Percentiles rank a stretch among this genome's conserved stretches.
Conservation (phyloP, 164 flowering plant genomes). For the Nymphaea colorata region DNA sequence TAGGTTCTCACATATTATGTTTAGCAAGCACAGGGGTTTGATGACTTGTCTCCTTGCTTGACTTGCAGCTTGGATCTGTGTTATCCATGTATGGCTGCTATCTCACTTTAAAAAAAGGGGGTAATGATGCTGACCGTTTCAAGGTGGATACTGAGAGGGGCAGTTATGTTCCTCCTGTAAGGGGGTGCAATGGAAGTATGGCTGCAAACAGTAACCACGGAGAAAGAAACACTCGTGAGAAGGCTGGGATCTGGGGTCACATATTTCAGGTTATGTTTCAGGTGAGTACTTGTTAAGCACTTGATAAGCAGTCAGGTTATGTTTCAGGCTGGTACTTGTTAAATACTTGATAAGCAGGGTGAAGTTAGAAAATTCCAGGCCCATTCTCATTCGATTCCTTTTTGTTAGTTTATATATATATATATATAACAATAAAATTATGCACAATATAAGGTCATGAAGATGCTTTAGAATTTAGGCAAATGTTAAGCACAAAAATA, state of each 20-base stretch:
- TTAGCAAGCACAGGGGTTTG: not conserved
- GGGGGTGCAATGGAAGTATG: not conserved
- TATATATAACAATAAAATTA: too few species aligned
- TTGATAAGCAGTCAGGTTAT: too few species aligned
- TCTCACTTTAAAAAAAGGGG: not conserved
- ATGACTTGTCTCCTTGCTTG: not conserved
- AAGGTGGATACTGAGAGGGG: not conserved
- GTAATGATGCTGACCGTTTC: not conserved
- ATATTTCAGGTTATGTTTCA: not conserved
- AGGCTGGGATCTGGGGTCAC: not conserved
- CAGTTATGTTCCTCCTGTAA: not conserved
- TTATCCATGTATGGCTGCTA: not conserved
- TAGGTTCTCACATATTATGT: not conserved
- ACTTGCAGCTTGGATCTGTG: not conserved
- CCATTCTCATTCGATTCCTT: too few species aligned
- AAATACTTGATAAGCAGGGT: too few species aligned
- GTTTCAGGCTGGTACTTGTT: too few species aligned
- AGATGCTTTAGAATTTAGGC: too few species aligned
- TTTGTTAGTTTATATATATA: too few species aligned
- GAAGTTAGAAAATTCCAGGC: too few species aligned
- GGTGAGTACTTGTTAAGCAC: not conserved
- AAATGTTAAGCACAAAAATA: too few species aligned
- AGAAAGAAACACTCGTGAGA: not conserved
- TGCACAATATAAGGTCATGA: too few species aligned
- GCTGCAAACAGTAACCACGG: not conserved